Evolutionary conservation across 1,284 basidiomycete genomes (phyloP).

Genomic region (Inonotus obliquus): DNA sequence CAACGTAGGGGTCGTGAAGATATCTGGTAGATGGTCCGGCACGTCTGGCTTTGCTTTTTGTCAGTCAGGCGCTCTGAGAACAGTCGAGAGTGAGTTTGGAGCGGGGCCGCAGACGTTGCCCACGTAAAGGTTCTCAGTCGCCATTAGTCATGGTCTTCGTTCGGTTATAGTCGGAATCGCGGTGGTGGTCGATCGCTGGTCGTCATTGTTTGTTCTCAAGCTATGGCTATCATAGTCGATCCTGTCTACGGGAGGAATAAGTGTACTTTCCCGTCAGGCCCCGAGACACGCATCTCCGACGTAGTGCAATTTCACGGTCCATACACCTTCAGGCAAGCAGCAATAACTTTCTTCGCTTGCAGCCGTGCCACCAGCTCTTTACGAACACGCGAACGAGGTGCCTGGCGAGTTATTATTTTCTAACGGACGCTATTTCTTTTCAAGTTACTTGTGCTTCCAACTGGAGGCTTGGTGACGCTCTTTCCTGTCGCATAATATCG

Average conservation of each 20-base stretch:
- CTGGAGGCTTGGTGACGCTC: constrained; percentile 28
- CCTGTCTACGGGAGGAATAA: constrained; percentile 2
- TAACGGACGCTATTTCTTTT: constrained; percentile 69
- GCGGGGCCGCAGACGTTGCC: constrained; percentile 31
- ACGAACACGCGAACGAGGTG: constrained; percentile 23
- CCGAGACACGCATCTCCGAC: constrained; percentile 5
- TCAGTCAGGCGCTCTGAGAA: constrained; percentile 11
- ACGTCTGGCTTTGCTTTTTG: constrained; percentile 17
- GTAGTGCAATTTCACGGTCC: constrained; percentile 4
- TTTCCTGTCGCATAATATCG: constrained; percentile 24
- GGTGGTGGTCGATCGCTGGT: constrained; percentile 11
- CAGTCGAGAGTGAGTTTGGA: background rate
- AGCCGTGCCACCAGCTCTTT: constrained; percentile 14
- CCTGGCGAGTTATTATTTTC: constrained; percentile 32
- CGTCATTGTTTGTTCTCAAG: constrained; percentile 7
- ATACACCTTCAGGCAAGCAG: background rate
- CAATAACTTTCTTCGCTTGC: constrained; percentile 20
- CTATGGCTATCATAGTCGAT: constrained; percentile 2
- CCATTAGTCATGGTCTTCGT: constrained; percentile 34
- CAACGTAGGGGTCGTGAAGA: constrained; percentile 65
- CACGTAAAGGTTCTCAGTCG: constrained; percentile 39
- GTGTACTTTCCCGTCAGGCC: constrained; percentile 11
- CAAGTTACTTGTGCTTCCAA: constrained; percentile 33
- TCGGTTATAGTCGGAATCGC: constrained; percentile 27
- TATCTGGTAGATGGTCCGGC: constrained; percentile 60